Percentiles rank a stretch among this genome's conserved stretches.
These are phyloP conservation scores for Symbiodinium natans DNA, from an alignment of 73 alveolate species.

Conservation along the genomic window DNA sequence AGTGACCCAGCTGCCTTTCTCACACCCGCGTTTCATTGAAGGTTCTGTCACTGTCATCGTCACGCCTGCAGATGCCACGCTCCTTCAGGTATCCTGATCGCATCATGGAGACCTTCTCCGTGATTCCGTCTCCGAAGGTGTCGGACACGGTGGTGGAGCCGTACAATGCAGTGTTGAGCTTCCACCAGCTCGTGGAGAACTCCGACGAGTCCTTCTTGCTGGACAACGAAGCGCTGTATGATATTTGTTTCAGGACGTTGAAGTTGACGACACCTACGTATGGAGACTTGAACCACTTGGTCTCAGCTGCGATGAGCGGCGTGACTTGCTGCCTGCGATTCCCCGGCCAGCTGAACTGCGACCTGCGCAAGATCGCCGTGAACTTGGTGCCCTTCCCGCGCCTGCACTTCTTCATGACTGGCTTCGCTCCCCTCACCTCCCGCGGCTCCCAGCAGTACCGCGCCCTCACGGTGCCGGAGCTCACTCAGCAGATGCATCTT, in stretches of 20 bases:
- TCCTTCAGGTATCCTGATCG: constrained; percentile 97
- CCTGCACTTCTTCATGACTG: constrained; percentile 99
- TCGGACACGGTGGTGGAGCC: constrained; percentile 99
- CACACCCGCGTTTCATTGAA: constrained; percentile 4
- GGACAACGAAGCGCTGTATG: constrained; percentile 97
- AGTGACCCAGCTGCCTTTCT: constrained; percentile 97
- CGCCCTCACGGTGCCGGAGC: too few relatives aligned
- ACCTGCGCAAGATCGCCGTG: constrained; percentile 99
- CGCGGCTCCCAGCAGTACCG: too few relatives aligned
- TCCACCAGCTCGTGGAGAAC: constrained; percentile 98
- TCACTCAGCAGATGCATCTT: too few relatives aligned
- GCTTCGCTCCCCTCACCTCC: too few relatives aligned
- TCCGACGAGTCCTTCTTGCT: constrained; percentile 96
- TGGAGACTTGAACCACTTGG: constrained; percentile 99
- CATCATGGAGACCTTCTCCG: constrained; percentile 99
- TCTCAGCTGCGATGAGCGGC: constrained; percentile 99
- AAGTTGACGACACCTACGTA: constrained; percentile 99
- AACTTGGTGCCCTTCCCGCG: constrained; percentile 99
- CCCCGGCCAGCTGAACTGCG: constrained; percentile 99
- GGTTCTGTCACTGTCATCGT: too few relatives aligned
- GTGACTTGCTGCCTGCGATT: constrained; percentile 99
- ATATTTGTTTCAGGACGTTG: constrained; percentile 99
- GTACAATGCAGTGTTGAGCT: constrained; percentile 98
- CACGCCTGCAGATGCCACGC: constrained; percentile 93
- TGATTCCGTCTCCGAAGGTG: constrained; percentile 99